These are phyloP conservation scores for Thermomucor indicae-seudaticae DNA, from an alignment of 371 early-diverging fungal species.

Conservation along the genomic window DNA sequence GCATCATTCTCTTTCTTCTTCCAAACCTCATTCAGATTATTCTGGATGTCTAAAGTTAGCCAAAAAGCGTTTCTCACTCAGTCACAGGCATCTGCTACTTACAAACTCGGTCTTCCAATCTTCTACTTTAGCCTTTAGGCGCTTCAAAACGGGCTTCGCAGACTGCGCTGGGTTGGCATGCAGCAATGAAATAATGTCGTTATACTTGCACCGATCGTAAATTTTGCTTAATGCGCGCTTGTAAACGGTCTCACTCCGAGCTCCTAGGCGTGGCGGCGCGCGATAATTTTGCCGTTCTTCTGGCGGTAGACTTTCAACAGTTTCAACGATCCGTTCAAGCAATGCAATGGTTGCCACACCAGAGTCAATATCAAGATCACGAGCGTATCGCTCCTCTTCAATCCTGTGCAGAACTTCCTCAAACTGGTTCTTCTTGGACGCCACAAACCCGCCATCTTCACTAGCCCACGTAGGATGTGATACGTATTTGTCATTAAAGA, in stretches of 20 bases:
- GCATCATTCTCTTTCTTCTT: constrained; percentile 89
- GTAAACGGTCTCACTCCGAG: constrained; percentile 18
- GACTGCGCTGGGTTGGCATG: constrained; percentile 89
- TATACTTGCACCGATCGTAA: constrained; percentile 80
- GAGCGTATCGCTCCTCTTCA: constrained; percentile 87
- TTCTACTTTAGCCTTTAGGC: constrained; percentile 95
- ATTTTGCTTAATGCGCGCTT: constrained; percentile 80
- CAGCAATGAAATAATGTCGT: constrained; percentile 88
- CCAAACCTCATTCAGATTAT: constrained; percentile 91
- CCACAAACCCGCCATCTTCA: constrained; percentile 91
- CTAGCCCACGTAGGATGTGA: constrained; percentile 94
- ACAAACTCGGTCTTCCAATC: constrained; percentile 76
- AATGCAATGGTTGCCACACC: constrained; percentile 84
- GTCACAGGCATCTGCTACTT: constrained; percentile 66
- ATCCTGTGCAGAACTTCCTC: constrained; percentile 95
- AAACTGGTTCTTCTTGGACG: constrained; percentile 88
- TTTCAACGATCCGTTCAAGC: constrained; percentile 79
- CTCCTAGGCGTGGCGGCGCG: constrained; percentile 77
- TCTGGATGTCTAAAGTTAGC: constrained; percentile 52
- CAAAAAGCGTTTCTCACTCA: constrained; percentile 1
- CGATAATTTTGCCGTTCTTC: constrained; percentile 74
- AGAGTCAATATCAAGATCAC: constrained; percentile 92
- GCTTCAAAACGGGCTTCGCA: constrained; percentile 92
- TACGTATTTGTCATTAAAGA: constrained; percentile 93
- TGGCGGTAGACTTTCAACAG: constrained; percentile 66